Evolutionary conservation across 2,329 filamentous ascomycete genomes (phyloP), one percentile per base, ranked within the genome.

Genomic region (Aspergillus cejpii): DNA sequence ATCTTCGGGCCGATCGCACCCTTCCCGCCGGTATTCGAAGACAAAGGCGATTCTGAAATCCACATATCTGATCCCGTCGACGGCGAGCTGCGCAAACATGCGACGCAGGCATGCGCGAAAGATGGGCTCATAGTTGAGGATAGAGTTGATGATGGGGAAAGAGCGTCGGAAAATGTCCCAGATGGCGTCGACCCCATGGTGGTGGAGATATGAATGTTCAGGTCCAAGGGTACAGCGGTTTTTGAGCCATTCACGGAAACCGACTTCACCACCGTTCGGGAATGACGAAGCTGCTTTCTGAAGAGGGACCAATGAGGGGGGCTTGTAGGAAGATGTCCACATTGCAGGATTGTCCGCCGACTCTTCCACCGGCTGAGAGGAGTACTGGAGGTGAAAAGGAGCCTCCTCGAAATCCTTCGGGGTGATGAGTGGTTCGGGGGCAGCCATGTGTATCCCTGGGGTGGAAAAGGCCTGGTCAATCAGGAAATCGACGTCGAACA

Each of bases 51-150:
- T 78, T 41, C 88, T 78, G 49, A 96, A 71, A 62, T 97, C 92
- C 11, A 85, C 85, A 76, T 88, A 97, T 58, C 76, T 81, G 23
- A 96, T 80, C 3, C 89, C 88, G 62, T 98, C 91, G 3, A 79
- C 79, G n/a, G 83, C 74, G 17, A 96, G 73, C 38, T 83, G 76
- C 39, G 71, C 71, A 65, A 94, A 79, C 56, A 96, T 74, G 17
- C 79, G 77, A 21, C 77, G 80, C 48, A 96, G 70, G 59, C 88
- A 94, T 14, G 74, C 73, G 19, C 88, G 80, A 68, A 87, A 91
- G 51, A 97, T 87, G 11, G 90, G 90, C 67, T 96, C 91, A 67
- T 96, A 95, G 67, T 85, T 86, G 39, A 95, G 75, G 41, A 95
- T 78, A 12, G 81, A 83, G 31, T 79, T 79, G 36, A 91, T 75